Evolutionary conservation across 108 stramenopile genomes (phyloP).

Genomic region (Stephanodiscus minutulus): DNA sequence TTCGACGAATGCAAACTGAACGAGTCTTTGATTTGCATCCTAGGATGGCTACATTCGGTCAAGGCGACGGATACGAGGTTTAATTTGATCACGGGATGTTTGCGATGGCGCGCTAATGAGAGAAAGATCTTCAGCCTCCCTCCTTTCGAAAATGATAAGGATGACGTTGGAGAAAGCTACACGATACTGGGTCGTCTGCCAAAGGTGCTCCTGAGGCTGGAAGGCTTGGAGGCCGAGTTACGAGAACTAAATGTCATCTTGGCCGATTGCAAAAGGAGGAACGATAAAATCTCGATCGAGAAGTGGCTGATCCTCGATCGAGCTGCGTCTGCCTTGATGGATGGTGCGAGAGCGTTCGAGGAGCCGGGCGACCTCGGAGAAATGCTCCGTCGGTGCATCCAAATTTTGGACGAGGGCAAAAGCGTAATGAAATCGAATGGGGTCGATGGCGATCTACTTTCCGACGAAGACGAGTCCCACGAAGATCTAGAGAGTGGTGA

Average conservation of each 20-base stretch:
- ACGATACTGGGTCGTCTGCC: conserved; percentile 32
- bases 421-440: conserved; percentile 10
- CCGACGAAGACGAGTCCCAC: conserved; percentile 19
- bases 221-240: conserved; percentile 24
- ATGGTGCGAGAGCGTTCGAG: not conserved
- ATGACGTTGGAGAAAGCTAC: conserved; percentile 6
- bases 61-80: not conserved
- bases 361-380: not conserved
- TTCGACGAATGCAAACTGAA: conserved; percentile 12
- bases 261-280: not conserved
- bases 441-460: not conserved
- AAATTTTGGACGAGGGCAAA: conserved; percentile 3
- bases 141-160: not conserved
- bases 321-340: not conserved
- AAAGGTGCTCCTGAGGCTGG: conserved; percentile 29
- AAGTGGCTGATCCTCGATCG: conserved; percentile 16
- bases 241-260: conserved; percentile 22
- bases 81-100: conserved; percentile 21
- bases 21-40: conserved; percentile 23
- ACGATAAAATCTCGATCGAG: conserved; percentile 1
- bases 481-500: conserved; percentile 1
- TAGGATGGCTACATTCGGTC: conserved; percentile 32
- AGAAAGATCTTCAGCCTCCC: conserved; percentile 12
- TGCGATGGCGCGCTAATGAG: conserved; percentile 20
- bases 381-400: conserved; percentile 13